Evolutionary conservation across 495 filamentous ascomycete genomes (phyloP).

Genomic region (Cudoniella acicularis): DNA sequence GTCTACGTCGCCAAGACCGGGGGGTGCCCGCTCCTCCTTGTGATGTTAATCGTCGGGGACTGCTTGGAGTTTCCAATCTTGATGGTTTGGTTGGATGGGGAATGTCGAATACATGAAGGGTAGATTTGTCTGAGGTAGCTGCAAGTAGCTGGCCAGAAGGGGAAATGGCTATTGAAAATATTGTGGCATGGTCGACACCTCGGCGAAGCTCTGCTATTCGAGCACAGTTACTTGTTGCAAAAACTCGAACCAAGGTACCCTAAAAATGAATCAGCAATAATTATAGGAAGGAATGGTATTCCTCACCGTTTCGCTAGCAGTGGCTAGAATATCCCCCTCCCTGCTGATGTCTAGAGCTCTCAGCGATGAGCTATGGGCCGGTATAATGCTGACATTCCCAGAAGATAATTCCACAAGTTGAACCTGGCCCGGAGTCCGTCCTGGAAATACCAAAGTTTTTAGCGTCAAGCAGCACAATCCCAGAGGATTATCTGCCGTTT

Average conservation of each 20-base stretch:
- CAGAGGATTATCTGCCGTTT: slow-evolving; percentile 82
- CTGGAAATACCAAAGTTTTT: slow-evolving; percentile 75
- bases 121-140: slow-evolving; percentile 96
- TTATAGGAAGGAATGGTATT: slow-evolving; percentile 11
- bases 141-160: slow-evolving; percentile 75
- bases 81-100: slow-evolving; percentile 36
- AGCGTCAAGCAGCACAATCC: slow-evolving; percentile 77
- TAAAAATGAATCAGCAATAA: slow-evolving; percentile 27
- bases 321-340: slow-evolving; percentile 80
- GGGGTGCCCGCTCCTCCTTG: slow-evolving; percentile 18
- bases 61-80: slow-evolving; percentile 6
- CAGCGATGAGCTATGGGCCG: slow-evolving; percentile 78
- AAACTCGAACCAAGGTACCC: slow-evolving; percentile 88
- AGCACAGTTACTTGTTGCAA: slow-evolving; percentile 70
- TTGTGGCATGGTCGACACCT: slow-evolving; percentile 80
- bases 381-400: slow-evolving; percentile 89
- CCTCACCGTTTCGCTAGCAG: slow-evolving; percentile 82
- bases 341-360: slow-evolving; percentile 76
- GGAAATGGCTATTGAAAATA: slow-evolving; percentile 84
- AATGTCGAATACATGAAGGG: slow-evolving; percentile 85
- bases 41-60: slow-evolving; percentile 13
- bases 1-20: slow-evolving; percentile 35
- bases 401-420: slow-evolving; percentile 80
- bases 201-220: slow-evolving; percentile 79
- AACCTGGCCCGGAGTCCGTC: slow-evolving; percentile 82